phyloP scores from a whole-genome alignment of 805 yeast genomes.

The Starmerella bombicola region DNA sequence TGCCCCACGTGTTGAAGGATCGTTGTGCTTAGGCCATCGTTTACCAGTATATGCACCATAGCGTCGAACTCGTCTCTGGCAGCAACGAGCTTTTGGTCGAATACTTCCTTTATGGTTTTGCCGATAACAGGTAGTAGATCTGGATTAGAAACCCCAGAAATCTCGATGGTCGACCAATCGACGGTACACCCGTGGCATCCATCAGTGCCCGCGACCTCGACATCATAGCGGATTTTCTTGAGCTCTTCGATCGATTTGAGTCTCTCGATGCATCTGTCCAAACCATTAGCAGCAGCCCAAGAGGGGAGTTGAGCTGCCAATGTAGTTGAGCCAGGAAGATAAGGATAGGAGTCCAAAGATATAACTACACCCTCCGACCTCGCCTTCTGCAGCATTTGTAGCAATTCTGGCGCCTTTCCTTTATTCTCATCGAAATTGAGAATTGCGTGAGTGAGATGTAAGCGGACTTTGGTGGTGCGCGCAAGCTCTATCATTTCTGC shows the following conservation, averaged over 20 bases:
- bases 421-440: constrained; percentile 15
- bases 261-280: neutral
- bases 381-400: constrained; percentile 8
- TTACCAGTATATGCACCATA: constrained; percentile 9
- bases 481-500: constrained; percentile 17
- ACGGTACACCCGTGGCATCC: constrained; percentile 19
- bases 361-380: constrained; percentile 9
- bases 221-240: constrained; percentile 11
- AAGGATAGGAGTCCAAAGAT: constrained; percentile 15
- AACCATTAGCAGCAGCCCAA: constrained; percentile 16
- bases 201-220: constrained; percentile 16
- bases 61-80: constrained; percentile 7
- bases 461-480: constrained; percentile 5
- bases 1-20: constrained; percentile 19
- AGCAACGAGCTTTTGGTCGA: neutral
- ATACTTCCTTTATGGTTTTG: constrained; percentile 5
- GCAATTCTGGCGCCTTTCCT: constrained; percentile 11
- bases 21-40: constrained; percentile 11
- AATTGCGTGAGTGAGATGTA: constrained; percentile 16
- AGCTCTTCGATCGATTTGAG: constrained; percentile 2
- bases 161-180: constrained; percentile 18
- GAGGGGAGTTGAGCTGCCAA: constrained; percentile 17
- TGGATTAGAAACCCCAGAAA: constrained; percentile 10
- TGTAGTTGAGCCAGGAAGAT: constrained; percentile 17
- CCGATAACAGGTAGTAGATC: constrained; percentile 9